A percentile compares a stretch with the other conserved stretches of the same genome.
These are phyloP conservation scores for Rhodosporidiobolus sp. DNA, from an alignment of 768 basidiomycete species.

Conservation along the genomic window DNA sequence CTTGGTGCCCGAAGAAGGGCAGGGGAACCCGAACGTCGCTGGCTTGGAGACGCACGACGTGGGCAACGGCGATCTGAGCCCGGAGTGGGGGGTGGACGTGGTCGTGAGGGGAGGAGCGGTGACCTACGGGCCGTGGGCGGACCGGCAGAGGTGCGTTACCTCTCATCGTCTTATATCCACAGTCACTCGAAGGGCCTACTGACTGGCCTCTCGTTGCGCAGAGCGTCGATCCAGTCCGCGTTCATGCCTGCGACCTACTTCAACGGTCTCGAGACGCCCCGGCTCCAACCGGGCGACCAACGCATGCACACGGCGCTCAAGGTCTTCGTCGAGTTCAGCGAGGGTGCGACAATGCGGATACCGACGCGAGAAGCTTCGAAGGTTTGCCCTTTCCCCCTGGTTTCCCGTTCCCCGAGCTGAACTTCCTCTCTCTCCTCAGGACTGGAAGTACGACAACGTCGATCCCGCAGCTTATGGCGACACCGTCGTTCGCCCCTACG, in stretches of 20 bases:
- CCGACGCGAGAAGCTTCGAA: conserved; percentile 91
- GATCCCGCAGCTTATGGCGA: conserved; percentile 55
- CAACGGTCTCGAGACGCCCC: conserved; percentile 58
- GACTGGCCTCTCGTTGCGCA: conserved; percentile 43
- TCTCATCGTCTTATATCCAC: neutral
- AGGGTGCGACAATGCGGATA: conserved; percentile 71
- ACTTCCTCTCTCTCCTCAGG: conserved; percentile 51
- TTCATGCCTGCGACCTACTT: conserved; percentile 82
- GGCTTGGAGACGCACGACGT: conserved; percentile 56
- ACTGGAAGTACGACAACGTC: conserved; percentile 89
- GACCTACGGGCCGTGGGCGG: conserved; percentile 93
- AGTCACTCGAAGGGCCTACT: neutral
- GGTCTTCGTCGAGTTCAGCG: conserved; percentile 74
- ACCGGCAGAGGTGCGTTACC: conserved; percentile 70
- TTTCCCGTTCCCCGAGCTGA: neutral
- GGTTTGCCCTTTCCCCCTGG: conserved; percentile 50
- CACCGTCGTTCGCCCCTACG: conserved; percentile 59
- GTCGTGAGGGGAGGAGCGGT: conserved; percentile 70
- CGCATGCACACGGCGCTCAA: conserved; percentile 79
- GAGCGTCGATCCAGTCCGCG: conserved; percentile 68
- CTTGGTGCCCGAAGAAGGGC: conserved; percentile 57
- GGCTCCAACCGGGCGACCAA: conserved; percentile 66
- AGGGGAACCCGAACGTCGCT: neutral
- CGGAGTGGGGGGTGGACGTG: conserved; percentile 91
- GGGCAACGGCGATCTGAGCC: conserved; percentile 80